Evolutionary conservation across 495 filamentous ascomycete species (phyloP), one percentile per base, ranked within the genome.

Genomic region (Aspergillus saccharolyticus): DNA sequence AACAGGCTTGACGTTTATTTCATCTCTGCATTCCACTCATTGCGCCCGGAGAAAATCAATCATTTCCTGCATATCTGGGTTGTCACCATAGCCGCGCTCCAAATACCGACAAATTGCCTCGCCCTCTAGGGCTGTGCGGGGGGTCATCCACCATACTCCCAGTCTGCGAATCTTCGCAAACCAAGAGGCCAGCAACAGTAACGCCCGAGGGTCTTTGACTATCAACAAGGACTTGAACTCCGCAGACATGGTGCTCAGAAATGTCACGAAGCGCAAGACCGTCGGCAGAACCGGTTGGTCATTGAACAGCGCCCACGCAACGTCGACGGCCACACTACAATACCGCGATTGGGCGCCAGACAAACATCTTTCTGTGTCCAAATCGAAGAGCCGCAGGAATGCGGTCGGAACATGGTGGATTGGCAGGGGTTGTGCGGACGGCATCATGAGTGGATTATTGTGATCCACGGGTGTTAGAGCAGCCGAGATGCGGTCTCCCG

Each of bases 121-220:
- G 6, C 47, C 47, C 17, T 50, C 47, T 16, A 28, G 47, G 22
- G 5, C 24, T 3, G 47, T 28, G 4, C 47, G 47, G 17, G 6
- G 47, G 0, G 24, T 30, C 47, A 50, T 28, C 47, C 47, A 50
- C 47, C 47, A 50, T 15, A 50, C 47, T 28, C 47, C 47, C 22
- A 50, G 47, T 17, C 22, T 14, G 16, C 47, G 47, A 15, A 30
- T 18, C 15, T 30, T 28, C 4, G 0, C 7, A 25, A 30, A 50
- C 47, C 47, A 50, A 16, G 22, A 50, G 12, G 21, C 47, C 6
- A 50, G 47, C 22, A 50, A 30, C 14, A 50, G 21, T 1, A 50
- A 17, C 15, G 47, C 47, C 15, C 47, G 47, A 16, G 47, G 22
- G 15, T 50, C 47, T 30, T 28, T 16, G 0, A 14, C 47, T 12